Conservation (phyloP, 371 early-diverging fungal species). For the Lichtheimia corymbifera region DNA sequence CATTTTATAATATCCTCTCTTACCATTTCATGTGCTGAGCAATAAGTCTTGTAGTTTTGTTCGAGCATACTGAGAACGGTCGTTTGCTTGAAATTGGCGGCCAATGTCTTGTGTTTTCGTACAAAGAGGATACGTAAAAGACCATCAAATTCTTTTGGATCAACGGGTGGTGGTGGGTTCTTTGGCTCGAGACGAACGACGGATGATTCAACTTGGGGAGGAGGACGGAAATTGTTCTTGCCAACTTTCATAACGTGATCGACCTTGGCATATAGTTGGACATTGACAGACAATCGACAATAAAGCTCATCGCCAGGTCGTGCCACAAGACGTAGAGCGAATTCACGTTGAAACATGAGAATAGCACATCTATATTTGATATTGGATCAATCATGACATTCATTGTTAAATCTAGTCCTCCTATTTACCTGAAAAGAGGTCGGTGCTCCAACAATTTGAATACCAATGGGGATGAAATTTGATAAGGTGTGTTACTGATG, state of each 20-base stretch:
- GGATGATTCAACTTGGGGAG: constrained; percentile 98
- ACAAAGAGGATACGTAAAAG: constrained; percentile 93
- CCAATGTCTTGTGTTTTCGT: constrained; percentile 96
- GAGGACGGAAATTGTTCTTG: constrained; percentile 99
- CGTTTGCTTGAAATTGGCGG: constrained; percentile 90
- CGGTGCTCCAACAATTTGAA: constrained; percentile 97
- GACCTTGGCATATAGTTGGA: constrained; percentile 96
- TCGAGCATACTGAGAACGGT: constrained; percentile 87
- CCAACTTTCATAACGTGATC: constrained; percentile 98
- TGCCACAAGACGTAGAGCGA: constrained; percentile 97
- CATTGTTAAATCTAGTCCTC: too few relatives aligned
- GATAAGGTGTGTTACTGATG: constrained; percentile 99
- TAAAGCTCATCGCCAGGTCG: constrained; percentile 94
- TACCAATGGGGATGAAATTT: constrained; percentile 95
- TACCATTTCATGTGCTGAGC: constrained; percentile 75
- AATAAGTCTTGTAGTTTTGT: constrained; percentile 92
- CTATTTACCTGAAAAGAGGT: constrained; percentile 76
- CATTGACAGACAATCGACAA: constrained; percentile 96
- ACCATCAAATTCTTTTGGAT: constrained; percentile 98
- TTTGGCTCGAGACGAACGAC: constrained; percentile 96
- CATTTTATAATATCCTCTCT: background rate
- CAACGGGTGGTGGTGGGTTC: constrained; percentile 92
- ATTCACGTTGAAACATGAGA: constrained; percentile 99
- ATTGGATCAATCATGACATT: background rate
- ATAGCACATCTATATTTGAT: constrained; percentile 70